Evolutionary conservation across 306 rosid species (phyloP), one percentile per base, ranked within the genome.

Genomic region (Dryas alaskensis): DNA sequence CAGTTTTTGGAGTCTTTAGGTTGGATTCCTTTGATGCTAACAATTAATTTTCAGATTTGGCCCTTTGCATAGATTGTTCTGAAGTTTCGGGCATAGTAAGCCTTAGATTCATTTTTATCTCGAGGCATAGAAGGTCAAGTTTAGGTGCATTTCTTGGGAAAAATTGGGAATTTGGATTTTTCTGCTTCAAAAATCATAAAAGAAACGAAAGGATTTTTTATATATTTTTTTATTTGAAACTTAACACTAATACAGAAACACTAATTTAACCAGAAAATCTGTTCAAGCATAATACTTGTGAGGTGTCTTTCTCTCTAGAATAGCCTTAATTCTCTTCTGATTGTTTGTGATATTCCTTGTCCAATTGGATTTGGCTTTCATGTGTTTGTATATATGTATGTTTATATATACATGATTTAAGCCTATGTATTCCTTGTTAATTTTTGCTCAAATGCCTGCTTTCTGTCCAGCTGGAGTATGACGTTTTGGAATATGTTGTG

Each of bases 401-500:
- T 31, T 31, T 31, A 31, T 31, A 31, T 31, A 31, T 54, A 17
- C 31, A 39, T 73, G 22, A 42, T 54, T 53, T 40, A 10, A 5
- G 12, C 65, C 70, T 58, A 48, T 25, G 3, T n/a, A 37, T 46
- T 63, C 13, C 43, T 39, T 68, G 42, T 17, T 14, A 31, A 27
- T 0, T 6, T 12, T 42, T 47, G 60, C 39, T 8, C 43, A 64
- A 42, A 51, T 65, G 37, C 67, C 43, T 57, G 50, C 76, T 78
- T 50, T 58, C 65, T 82, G 54, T 83, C 76, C 92, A 94, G 99
- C 89, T 94, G 16, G 99, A 94, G 89, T 94, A 92, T 78, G 99
- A 94, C 80, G 84, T 94, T 79, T 87, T 94, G 87, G 99, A 94
- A 82, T 94, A 94, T 62, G 99, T 94, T 69, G 99, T 94, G 76